Base-by-base conservation (phyloP, 169 alveolate species). In the Plasmodium cynomolgi region DNA sequence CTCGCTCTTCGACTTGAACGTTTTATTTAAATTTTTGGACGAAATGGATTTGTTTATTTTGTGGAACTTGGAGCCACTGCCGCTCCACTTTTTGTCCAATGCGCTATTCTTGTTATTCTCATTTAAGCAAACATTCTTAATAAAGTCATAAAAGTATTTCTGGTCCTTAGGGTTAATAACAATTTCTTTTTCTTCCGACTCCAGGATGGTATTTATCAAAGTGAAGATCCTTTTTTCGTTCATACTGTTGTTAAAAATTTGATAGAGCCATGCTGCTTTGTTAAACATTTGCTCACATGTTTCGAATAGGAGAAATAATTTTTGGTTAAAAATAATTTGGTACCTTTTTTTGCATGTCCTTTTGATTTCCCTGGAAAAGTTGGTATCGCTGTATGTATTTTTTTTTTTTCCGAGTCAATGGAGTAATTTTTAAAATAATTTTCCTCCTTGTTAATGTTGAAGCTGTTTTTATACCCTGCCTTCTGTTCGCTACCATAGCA, bases 181-280 rank as follows among this genome's bases (percentile, higher is more conserved):
- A 15, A 90, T 71, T 44, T 90, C 94, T 41, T 90, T 90, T 34
- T 90, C 94, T 79, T 90, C 94, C 73, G 94, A 90, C 62, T 90
- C 94, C 37, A 90, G 82, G 20, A 90, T 90, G 33, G 50, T 90
- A 90, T 90, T 68, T 62, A 90, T 90, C 33, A 90, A 26, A 37
- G 62, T 62, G 72, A 79, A 90, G 33, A 80, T 81, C 34, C 29
- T 90, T 81, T 80, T 90, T 58, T 90, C 94, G 41, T 90, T 80
- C 72, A 80, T 26, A 39, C 50, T 68, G 50, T 68, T 90, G 23
- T 41, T 80, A 90, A 90, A 90, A 23, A 80, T 58, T n/a, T 33
- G 39, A 39, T 79, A 90, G 9, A 90, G 41, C 94, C 94, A 90
- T 7, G 82, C 72, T n/a, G 84, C 83, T 90, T 90, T 90, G 73